phyloP scores from a whole-genome alignment of 495 filamentous ascomycete species.

The Penicillium angulare region DNA sequence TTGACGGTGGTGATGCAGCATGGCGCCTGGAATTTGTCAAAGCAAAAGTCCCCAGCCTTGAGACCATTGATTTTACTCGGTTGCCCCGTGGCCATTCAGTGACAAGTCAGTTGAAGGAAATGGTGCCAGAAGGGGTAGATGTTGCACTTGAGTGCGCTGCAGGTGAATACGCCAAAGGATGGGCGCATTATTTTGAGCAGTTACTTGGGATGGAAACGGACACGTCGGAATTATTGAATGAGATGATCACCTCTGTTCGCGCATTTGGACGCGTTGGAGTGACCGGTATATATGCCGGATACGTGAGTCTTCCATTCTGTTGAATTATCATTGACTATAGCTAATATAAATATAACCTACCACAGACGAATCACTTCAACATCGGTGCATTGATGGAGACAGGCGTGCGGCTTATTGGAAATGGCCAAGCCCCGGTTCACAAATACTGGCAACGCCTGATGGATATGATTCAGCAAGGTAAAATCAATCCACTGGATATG shows the following conservation, averaged over 20 bases:
- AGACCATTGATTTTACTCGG: constrained; percentile 57
- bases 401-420: constrained; percentile 71
- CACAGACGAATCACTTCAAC: constrained; percentile 75
- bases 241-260: constrained; percentile 76
- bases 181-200: constrained; percentile 75
- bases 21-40: constrained; percentile 70
- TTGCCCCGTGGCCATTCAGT: constrained; percentile 58
- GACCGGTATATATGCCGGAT: constrained; percentile 81
- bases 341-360: neutral
- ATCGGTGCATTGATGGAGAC: constrained; percentile 83
- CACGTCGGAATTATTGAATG: constrained; percentile 82
- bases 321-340: neutral
- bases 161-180: constrained; percentile 82
- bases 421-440: constrained; percentile 78
- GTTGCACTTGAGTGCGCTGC: constrained; percentile 81
- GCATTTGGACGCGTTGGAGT: constrained; percentile 75
- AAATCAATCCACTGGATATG: constrained; percentile 78
- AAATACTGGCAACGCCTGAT: constrained; percentile 54
- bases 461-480: constrained; percentile 62
- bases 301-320: constrained; percentile 49
- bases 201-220: constrained; percentile 77
- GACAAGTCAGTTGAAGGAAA: constrained; percentile 68
- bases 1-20: constrained; percentile 63
- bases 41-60: constrained; percentile 59
- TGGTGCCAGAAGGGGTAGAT: constrained; percentile 69